Conservation (phyloP, 2,329 filamentous ascomycete genomes). For the Exophiala sp. region DNA sequence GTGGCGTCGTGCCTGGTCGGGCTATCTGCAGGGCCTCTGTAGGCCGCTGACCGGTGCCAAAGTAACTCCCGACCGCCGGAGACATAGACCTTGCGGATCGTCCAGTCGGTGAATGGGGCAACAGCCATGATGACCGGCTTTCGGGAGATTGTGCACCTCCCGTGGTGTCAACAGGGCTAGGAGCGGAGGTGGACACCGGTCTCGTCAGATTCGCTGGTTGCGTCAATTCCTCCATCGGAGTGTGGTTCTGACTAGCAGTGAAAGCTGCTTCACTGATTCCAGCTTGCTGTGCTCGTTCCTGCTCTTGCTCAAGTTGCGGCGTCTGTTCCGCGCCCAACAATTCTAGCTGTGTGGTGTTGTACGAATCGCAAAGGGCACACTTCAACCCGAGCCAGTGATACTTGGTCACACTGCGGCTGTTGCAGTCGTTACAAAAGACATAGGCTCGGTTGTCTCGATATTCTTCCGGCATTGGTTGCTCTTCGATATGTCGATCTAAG, state of each 20-base stretch:
- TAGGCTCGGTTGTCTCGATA: constrained; percentile 76
- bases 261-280: constrained; percentile 27
- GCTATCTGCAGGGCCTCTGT: constrained; percentile 18
- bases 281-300: constrained; percentile 28
- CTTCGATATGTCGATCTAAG: constrained; percentile 78
- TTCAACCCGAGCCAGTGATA: constrained; percentile 96
- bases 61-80: constrained; percentile 45
- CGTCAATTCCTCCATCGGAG: constrained; percentile 18
- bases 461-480: constrained; percentile 87
- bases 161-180: constrained; percentile 22
- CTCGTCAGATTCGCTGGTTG: constrained; percentile 13
- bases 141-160: constrained; percentile 25
- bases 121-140: constrained; percentile 31
- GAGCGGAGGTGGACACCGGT: constrained; percentile 7
- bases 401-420: constrained; percentile 74
- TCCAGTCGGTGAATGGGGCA: constrained; percentile 30
- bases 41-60: constrained; percentile 38
- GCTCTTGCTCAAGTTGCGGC: constrained; percentile 21
- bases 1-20: constrained; percentile 4
- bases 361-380: constrained; percentile 59
- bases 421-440: constrained; percentile 93
- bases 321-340: constrained; percentile 35
- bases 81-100: constrained; percentile 39
- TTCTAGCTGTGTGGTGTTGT: constrained; percentile 45
- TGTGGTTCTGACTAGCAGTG: constrained; percentile 28